A percentile compares a stretch with the other conserved stretches of the same genome.
Conservation (phyloP, 495 filamentous ascomycete genomes). For the Penicillium maclennaniae region DNA sequence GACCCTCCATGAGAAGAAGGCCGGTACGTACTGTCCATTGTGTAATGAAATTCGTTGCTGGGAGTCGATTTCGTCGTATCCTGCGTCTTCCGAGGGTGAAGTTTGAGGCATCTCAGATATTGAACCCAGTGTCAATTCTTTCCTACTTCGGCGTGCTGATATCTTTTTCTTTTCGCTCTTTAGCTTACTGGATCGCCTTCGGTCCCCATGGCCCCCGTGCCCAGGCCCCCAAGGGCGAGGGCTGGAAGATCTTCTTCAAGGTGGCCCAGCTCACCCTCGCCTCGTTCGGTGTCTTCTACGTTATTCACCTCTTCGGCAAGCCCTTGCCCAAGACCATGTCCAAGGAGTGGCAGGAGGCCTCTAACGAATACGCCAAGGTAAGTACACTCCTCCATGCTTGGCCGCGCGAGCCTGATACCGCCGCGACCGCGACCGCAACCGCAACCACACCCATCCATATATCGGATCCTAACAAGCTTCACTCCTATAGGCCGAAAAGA, state of each 20-base stretch:
- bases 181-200: slow-evolving; percentile 99
- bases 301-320: slow-evolving; percentile 61
- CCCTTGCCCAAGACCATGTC: slow-evolving; percentile 79
- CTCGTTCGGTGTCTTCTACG: slow-evolving; percentile 62
- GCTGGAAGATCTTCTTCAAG: slow-evolving; percentile 67
- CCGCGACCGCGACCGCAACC: neutral
- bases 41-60: neutral
- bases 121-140: neutral
- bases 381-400: slow-evolving; percentile 18
- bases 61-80: slow-evolving; percentile 4
- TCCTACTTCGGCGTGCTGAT: slow-evolving; percentile 19
- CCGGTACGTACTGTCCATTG: slow-evolving; percentile 65
- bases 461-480: slow-evolving; percentile 15
- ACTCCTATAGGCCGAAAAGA: slow-evolving; percentile 64
- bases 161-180: slow-evolving; percentile 14
- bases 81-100: slow-evolving; percentile 21
- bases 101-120: slow-evolving; percentile 2
- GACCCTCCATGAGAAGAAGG: slow-evolving; percentile 96
- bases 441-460: neutral
- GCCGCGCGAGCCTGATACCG: slow-evolving; percentile 2
- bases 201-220: slow-evolving; percentile 91
- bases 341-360: slow-evolving; percentile 89
- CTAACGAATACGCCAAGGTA: slow-evolving; percentile 89
- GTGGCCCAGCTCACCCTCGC: slow-evolving; percentile 56
- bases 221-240: slow-evolving; percentile 74